Base-by-base conservation (phyloP, 495 filamentous ascomycete genomes). In the Penicillium subrubescens region DNA sequence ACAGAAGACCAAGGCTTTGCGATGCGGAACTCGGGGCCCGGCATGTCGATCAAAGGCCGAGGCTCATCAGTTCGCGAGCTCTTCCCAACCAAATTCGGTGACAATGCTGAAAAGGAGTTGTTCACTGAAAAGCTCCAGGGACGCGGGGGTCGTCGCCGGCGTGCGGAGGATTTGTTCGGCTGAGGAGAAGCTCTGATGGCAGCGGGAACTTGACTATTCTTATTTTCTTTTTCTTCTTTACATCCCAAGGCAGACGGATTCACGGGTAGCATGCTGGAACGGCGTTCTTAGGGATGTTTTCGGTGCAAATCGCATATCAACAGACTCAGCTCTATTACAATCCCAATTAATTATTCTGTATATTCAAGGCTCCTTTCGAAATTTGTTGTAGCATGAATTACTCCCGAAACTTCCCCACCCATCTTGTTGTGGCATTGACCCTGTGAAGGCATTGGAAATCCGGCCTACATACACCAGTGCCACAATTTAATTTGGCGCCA, bases 21-120 rank as follows among this genome's bases (percentile, higher is more conserved):
- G 7, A 91, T 94, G 67, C 90, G 89, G 48, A 91, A 90, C 3
- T 79, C 81, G 19, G 74, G 77, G 34, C 67, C 78, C 25, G 80
- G 81, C 8, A 65, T 80, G 8, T 80, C 81, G 2, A 81, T 82
- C 61, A 84, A 83, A 61, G 80, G 80, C 48, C 73, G 71, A 21
- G 77, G 77, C 11, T 75, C 84, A 12, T 87, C 84, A 1, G 87
- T 83, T 3, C 88, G 85, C 58, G 91, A 93, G 71, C 74, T 93
- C 15, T 93, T 93, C 61, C 90, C 90, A 11, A 82, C 82, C 5
- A 89, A 87, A 63, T 86, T 19, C n/a, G 44, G 86, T 60, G 83
- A 80, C 31, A 73, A 92, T 74, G 75, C 85, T 7, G 86, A 85
- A 29, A 93, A 92, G 75, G 90, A 93, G 71, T 76, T 94, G 8